Evolutionary conservation across 148 eudicot genomes (phyloP).

Genomic region (Camellia japonica): DNA sequence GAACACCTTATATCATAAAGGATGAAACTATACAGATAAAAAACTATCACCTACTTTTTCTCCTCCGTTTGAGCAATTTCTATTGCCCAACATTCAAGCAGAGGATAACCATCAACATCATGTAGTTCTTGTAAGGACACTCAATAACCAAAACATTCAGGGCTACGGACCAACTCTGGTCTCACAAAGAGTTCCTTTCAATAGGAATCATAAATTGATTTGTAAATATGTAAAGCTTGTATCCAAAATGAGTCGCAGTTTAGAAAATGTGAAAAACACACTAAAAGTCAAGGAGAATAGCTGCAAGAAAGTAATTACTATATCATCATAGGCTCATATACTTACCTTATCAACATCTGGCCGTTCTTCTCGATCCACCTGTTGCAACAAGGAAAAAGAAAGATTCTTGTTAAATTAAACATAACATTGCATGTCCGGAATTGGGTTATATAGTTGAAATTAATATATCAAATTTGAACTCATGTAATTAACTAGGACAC

Average conservation of each 20-base stretch:
- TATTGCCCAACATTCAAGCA: neutral
- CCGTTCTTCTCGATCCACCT: conserved; percentile 97
- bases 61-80: neutral
- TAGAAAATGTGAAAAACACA: neutral
- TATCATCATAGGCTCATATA: neutral
- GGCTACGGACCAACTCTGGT: neutral
- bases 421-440: neutral
- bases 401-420: neutral
- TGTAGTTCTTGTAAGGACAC: neutral
- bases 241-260: neutral
- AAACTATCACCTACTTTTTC: neutral
- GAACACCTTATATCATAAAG: neutral
- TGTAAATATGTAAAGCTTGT: neutral
- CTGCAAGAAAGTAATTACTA: too few species aligned
- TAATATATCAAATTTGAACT: neutral
- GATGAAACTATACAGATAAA: neutral
- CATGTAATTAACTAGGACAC: neutral
- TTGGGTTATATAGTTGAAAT: neutral
- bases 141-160: neutral
- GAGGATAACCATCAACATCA: neutral
- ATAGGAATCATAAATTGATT: neutral
- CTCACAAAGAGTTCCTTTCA: neutral
- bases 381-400: conserved; percentile 17
- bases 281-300: neutral
- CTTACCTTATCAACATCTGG: conserved; percentile 98